These are phyloP conservation scores for Parmelia sp. DNA, from an alignment of 495 filamentous ascomycete species.

Conservation along the genomic window DNA sequence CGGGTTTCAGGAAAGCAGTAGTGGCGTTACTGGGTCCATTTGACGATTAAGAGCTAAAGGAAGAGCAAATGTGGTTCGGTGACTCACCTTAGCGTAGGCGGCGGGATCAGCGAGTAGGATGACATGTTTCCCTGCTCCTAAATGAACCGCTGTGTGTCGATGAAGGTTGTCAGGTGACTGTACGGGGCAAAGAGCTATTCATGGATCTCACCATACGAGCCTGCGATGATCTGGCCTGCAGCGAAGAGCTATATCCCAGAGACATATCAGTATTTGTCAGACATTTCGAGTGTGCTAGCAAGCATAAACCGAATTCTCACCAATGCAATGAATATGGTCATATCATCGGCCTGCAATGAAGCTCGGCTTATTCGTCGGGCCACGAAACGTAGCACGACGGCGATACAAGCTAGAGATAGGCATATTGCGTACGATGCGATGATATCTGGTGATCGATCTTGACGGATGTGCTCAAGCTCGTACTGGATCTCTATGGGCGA, in stretches of 20 bases:
- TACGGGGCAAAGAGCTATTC: not conserved
- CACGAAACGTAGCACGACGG: conserved; percentile 9
- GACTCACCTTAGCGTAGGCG: not conserved
- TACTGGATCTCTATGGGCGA: conserved; percentile 7
- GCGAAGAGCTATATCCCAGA: not conserved
- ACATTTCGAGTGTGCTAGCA: not conserved
- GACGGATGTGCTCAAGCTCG: conserved; percentile 4
- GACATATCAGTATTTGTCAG: not conserved
- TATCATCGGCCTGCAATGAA: conserved; percentile 9
- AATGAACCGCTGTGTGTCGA: not conserved
- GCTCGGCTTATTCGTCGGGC: conserved; percentile 3
- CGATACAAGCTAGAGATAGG: conserved; percentile 5
- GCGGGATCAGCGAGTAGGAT: not conserved
- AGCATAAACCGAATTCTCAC: not conserved
- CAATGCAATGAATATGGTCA: not conserved
- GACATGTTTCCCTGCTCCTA: not conserved
- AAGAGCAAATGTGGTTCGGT: not conserved
- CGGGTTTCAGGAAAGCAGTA: not conserved
- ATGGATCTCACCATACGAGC: not conserved
- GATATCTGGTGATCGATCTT: conserved; percentile 1
- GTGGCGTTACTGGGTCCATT: not conserved
- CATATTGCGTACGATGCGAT: conserved; percentile 6
- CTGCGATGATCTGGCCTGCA: conserved; percentile 1
- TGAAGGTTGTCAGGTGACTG: not conserved
- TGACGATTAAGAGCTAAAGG: not conserved